Conservation (phyloP, 495 filamentous ascomycete genomes). For the Hypoxylon crocopeplum region DNA sequence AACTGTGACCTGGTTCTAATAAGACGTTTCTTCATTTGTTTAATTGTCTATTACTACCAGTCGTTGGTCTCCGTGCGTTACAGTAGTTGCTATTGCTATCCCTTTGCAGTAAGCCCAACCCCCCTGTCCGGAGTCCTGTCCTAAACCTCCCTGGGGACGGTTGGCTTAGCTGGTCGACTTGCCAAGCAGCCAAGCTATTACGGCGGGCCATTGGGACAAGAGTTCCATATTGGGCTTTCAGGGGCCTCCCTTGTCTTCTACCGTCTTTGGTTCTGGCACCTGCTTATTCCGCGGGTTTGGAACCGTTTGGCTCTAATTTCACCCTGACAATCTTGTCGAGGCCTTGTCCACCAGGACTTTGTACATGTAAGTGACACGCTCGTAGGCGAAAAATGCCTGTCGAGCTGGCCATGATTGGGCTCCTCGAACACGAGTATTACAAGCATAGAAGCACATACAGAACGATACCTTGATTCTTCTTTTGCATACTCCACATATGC, state of each 20-base stretch:
- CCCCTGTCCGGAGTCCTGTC: slow-evolving; percentile 16
- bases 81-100: slow-evolving; percentile 22
- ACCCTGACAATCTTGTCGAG: slow-evolving; percentile 32
- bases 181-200: slow-evolving; percentile 31
- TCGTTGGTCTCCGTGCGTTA: slow-evolving; percentile 5
- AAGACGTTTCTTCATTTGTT: slow-evolving; percentile 6
- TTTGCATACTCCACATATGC: slow-evolving; percentile 26
- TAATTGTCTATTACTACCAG: slow-evolving; percentile 6
- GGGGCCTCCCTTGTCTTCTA: slow-evolving; percentile 30
- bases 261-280: slow-evolving; percentile 31
- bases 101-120: slow-evolving; percentile 26
- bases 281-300: slow-evolving; percentile 39
- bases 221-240: slow-evolving; percentile 35
- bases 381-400: slow-evolving; percentile 18
- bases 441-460: slow-evolving; percentile 20
- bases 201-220: slow-evolving; percentile 17
- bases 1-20: slow-evolving; percentile 14
- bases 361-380: slow-evolving; percentile 5
- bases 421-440: slow-evolving; percentile 25
- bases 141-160: slow-evolving; percentile 23
- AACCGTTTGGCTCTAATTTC: slow-evolving; percentile 37
- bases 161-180: slow-evolving; percentile 3
- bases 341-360: slow-evolving; percentile 2
- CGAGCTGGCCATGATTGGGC: slow-evolving; percentile 13
- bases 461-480: slow-evolving; percentile 23